These are phyloP conservation scores for Candida rishiriensis DNA, from an alignment of 805 yeast species.

Conservation along the genomic window DNA sequence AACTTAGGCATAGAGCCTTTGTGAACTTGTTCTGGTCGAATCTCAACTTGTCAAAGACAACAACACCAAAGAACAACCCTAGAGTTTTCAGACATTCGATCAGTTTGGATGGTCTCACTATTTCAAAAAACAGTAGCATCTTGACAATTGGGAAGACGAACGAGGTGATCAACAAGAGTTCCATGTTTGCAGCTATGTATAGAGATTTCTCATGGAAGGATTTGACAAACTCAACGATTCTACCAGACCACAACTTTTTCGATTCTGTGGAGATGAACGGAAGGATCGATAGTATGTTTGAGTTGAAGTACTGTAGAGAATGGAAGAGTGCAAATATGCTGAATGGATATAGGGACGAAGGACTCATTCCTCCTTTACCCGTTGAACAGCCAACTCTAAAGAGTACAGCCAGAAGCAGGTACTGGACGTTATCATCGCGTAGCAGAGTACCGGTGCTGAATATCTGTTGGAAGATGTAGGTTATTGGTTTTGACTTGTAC, in stretches of 20 bases:
- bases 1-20: conserved; percentile 42
- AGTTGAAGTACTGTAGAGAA: conserved; percentile 53
- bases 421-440: conserved; percentile 61
- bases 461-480: conserved; percentile 24
- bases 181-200: conserved; percentile 42
- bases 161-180: conserved; percentile 38
- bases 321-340: conserved; percentile 63
- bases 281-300: conserved; percentile 47
- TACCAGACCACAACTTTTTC: conserved; percentile 25
- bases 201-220: conserved; percentile 40
- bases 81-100: conserved; percentile 29
- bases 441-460: conserved; percentile 18
- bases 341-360: conserved; percentile 52
- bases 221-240: conserved; percentile 31
- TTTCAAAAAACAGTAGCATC: conserved; percentile 35
- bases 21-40: conserved; percentile 54
- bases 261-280: conserved; percentile 31
- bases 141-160: conserved; percentile 38
- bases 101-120: conserved; percentile 27
- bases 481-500: conserved; percentile 37
- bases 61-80: conserved; percentile 39
- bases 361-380: conserved; percentile 11
- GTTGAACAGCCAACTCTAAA: conserved; percentile 30
- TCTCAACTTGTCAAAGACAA: conserved; percentile 56
- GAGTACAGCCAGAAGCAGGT: conserved; percentile 41